These are phyloP conservation scores for Penicillium sp. DNA, from an alignment of 2,329 filamentous ascomycete genomes.

Conservation along the genomic window DNA sequence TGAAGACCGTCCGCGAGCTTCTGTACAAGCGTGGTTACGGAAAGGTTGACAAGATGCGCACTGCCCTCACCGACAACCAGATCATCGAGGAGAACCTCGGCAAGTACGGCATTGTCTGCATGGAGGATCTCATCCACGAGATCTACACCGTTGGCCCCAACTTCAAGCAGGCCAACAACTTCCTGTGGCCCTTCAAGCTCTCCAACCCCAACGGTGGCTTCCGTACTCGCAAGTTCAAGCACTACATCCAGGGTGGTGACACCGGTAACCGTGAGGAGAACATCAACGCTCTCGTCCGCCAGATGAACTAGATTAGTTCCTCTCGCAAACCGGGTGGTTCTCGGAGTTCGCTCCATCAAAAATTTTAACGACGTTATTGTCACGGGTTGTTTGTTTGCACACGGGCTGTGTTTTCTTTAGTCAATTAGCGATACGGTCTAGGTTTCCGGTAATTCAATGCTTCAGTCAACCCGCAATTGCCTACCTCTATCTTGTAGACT, in stretches of 20 bases:
- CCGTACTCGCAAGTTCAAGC: conserved; percentile 96
- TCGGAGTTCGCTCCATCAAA: neutral
- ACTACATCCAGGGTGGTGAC: conserved; percentile 98
- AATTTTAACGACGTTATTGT: conserved; percentile 24
- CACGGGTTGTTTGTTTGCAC: conserved; percentile 36
- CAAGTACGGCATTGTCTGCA: conserved; percentile 98
- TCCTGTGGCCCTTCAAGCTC: conserved; percentile 99
- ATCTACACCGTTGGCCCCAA: conserved; percentile 98
- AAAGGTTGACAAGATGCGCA: conserved; percentile 97
- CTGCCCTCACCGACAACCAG: conserved; percentile 94
- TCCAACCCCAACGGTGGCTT: conserved; percentile 97
- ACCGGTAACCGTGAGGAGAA: conserved; percentile 97
- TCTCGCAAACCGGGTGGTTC: conserved; percentile 4
- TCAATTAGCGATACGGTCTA: conserved; percentile 35
- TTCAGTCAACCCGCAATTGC: conserved; percentile 36
- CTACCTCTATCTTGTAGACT: conserved; percentile 1
- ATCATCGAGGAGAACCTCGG: conserved; percentile 96
- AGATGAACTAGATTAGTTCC: conserved; percentile 80
- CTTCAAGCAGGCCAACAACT: conserved; percentile 99
- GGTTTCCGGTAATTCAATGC: conserved; percentile 37
- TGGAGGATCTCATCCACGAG: conserved; percentile 99
- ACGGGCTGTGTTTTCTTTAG: conserved; percentile 31
- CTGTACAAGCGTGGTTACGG: conserved; percentile 99
- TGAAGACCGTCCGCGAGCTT: conserved; percentile 98
- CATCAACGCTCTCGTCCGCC: conserved; percentile 93